phyloP scores from a whole-genome alignment of 345 rosid species.

The Bruguiera gymnorhiza region DNA sequence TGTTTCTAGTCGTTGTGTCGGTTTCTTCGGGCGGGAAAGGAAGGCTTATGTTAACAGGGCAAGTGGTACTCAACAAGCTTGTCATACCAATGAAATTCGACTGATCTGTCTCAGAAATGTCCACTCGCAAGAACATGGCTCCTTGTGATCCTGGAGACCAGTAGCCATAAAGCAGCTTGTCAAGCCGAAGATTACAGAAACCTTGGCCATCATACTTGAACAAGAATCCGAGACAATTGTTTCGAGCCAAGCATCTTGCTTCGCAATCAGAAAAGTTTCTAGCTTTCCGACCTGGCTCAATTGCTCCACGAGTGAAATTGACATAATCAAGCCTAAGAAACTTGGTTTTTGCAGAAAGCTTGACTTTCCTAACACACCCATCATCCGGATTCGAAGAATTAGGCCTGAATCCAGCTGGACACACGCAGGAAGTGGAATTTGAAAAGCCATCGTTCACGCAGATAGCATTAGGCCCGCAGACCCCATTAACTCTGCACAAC shows the following conservation, averaged over 20 bases:
- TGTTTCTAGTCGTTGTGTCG: constrained; percentile 42
- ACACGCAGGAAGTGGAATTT: constrained; percentile 31
- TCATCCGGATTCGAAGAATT: not conserved
- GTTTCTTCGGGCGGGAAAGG: constrained; percentile 59
- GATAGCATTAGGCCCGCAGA: constrained; percentile 53
- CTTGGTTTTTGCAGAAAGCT: constrained; percentile 23
- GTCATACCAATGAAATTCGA: constrained; percentile 55
- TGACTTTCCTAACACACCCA: constrained; percentile 38
- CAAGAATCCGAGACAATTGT: constrained; percentile 45
- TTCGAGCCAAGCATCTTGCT: constrained; percentile 28
- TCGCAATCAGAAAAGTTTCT: constrained; percentile 34
- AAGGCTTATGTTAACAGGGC: constrained; percentile 52
- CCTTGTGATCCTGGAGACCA: constrained; percentile 58
- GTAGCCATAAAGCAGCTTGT: constrained; percentile 36
- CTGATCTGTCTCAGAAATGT: constrained; percentile 29
- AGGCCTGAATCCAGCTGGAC: constrained; percentile 51
- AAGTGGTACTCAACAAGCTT: constrained; percentile 44
- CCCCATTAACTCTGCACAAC: constrained; percentile 41
- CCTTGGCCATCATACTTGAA: constrained; percentile 55
- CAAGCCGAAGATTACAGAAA: constrained; percentile 48
- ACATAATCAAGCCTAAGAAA: constrained; percentile 63
- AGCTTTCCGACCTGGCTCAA: constrained; percentile 20
- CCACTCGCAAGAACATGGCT: constrained; percentile 48
- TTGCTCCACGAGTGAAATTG: constrained; percentile 44
- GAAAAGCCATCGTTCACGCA: constrained; percentile 40